Conservation (phyloP, 345 rosid species). For the Aquilaria yunnanensis region DNA sequence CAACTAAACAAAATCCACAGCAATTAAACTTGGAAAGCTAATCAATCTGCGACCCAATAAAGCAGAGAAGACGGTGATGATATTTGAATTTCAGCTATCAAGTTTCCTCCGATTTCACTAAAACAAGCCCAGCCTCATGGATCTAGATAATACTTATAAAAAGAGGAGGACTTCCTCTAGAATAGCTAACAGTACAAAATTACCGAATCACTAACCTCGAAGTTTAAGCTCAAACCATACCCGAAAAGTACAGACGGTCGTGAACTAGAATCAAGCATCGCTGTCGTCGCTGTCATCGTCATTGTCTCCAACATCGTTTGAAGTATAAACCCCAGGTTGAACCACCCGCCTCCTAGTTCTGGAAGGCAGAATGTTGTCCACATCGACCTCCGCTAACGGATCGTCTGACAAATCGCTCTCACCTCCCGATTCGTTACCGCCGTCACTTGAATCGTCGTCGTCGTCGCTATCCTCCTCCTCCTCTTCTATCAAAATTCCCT, state of each 20-base stretch:
- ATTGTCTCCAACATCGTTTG: conserved; percentile 21
- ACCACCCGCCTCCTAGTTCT: conserved; percentile 59
- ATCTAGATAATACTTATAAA: no score
- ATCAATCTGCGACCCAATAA: no score
- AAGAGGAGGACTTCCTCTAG: no score
- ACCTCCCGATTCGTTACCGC: conserved; percentile 31
- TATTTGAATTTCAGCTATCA: no score
- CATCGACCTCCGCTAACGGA: conserved; percentile 94
- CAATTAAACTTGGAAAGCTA: no score
- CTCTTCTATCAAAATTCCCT: conserved; percentile 44
- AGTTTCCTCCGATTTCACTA: neutral
- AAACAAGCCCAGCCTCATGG: neutral
- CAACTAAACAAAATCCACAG: no score
- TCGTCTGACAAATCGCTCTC: conserved; percentile 79
- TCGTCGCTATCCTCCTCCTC: conserved; percentile 40
- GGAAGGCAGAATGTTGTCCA: conserved; percentile 82
- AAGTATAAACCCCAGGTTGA: conserved; percentile 52
- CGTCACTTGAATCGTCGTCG: conserved; percentile 36
- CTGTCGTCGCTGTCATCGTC: conserved; percentile 27
- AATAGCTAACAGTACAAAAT: neutral
- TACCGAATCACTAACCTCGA: conserved; percentile 12
- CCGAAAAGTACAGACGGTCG: neutral
- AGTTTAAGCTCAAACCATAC: conserved; percentile 1
- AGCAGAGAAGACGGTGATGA: no score
- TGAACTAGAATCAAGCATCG: conserved; percentile 25